phyloP scores from a whole-genome alignment of 306 rosid genomes.

The Pterocarpus macrocarpus region DNA sequence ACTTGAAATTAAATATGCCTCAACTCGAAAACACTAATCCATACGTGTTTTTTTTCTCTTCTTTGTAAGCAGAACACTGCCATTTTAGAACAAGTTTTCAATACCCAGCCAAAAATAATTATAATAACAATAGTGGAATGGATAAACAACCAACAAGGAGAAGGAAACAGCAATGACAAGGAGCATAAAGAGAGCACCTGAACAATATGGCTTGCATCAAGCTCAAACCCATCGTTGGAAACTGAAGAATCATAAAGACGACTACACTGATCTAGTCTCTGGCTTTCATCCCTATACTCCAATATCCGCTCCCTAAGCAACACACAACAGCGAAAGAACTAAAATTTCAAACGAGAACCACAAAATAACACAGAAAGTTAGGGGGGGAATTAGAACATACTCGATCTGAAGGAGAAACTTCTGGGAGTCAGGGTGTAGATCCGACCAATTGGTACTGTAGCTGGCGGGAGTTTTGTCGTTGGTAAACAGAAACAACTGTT shows the following conservation, averaged over 20 bases:
- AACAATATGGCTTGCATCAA: conserved; percentile 86
- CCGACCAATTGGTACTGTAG: conserved; percentile 91
- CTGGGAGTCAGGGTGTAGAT: conserved; percentile 96
- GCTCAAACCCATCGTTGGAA: conserved; percentile 84
- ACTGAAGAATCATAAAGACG: conserved; percentile 93
- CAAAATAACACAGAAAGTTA: background rate
- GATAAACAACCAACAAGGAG: conserved; percentile 21
- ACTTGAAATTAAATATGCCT: background rate
- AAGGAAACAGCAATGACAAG: background rate
- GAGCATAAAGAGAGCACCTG: conserved; percentile 64
- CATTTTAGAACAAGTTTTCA: conserved; percentile 19
- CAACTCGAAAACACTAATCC: conserved; percentile 2
- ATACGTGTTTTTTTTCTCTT: background rate
- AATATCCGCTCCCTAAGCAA: conserved; percentile 78
- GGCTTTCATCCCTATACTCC: conserved; percentile 90
- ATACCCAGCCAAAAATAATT: background rate
- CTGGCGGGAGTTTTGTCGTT: conserved; percentile 81
- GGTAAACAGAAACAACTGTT: conserved; percentile 69
- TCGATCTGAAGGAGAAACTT: conserved; percentile 88
- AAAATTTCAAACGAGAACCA: conserved; percentile 31
- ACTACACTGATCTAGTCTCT: conserved; percentile 91
- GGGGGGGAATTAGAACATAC: conserved; percentile 50
- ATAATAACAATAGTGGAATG: conserved; percentile 1
- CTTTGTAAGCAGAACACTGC: background rate
- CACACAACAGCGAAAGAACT: conserved; percentile 45